These are phyloP conservation scores for Ziziphus jujuba DNA, from an alignment of 306 rosid genomes.

Conservation along the genomic window DNA sequence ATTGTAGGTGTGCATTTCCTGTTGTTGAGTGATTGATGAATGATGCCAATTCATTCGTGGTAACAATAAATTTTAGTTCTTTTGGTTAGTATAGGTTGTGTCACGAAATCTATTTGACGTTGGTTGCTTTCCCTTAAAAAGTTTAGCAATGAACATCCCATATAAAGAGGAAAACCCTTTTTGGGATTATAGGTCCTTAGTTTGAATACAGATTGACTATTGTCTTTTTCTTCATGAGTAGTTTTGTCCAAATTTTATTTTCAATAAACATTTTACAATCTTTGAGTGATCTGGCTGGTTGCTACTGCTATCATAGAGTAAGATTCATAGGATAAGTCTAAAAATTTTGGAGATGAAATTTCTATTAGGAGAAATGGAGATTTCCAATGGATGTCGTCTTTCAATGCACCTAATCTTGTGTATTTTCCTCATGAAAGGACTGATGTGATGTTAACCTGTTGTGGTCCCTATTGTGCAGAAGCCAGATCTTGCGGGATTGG, in stretches of 20 bases:
- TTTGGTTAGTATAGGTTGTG: not conserved
- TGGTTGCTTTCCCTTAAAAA: not conserved
- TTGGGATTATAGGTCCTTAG: no score
- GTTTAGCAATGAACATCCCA: not conserved
- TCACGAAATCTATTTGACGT: not conserved
- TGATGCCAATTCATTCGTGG: not conserved
- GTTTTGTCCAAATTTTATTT: not conserved
- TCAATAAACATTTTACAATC: not conserved
- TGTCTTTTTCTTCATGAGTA: no score
- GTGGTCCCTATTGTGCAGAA: slow-evolving; percentile 51
- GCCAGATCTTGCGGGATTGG: slow-evolving; percentile 71
- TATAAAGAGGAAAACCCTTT: not conserved
- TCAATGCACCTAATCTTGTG: not conserved
- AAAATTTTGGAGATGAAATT: not conserved
- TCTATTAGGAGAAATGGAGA: not conserved
- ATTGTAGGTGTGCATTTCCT: not conserved
- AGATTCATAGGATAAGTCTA: not conserved
- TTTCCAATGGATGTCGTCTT: not conserved
- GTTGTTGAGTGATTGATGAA: not conserved
- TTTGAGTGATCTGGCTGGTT: slow-evolving; percentile 1
- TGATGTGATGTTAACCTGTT: slow-evolving; percentile 6
- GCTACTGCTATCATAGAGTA: not conserved
- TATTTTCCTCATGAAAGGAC: slow-evolving; percentile 6
- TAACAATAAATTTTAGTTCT: not conserved
- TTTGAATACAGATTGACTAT: no score